Percentiles rank a stretch among this genome's conserved stretches.
These are phyloP conservation scores for Eucalyptus regnans DNA, from an alignment of 345 rosid species.

Conservation along the genomic window DNA sequence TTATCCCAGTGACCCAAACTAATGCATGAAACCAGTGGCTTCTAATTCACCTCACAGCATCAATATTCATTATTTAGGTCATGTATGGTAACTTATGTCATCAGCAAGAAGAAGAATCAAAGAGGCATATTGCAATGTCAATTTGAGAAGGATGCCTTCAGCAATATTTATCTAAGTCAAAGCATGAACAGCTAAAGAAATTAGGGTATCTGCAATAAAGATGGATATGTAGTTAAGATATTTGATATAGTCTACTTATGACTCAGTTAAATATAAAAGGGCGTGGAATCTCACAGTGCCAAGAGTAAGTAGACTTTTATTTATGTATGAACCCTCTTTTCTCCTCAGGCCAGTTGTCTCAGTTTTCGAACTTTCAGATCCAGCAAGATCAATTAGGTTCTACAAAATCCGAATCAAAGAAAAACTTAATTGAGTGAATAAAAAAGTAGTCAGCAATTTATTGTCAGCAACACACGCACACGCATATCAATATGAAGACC, in stretches of 20 bases:
- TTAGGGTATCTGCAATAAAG: not conserved
- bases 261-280: not conserved
- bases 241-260: not conserved
- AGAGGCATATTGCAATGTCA: not conserved
- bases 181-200: not conserved
- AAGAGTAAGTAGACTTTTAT: constrained; percentile 64
- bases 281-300: constrained; percentile 40
- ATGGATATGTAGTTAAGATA: not conserved
- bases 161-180: not conserved
- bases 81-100: not conserved
- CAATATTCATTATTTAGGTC: not conserved
- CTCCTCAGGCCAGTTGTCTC: constrained; percentile 68
- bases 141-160: not conserved
- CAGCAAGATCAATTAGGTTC: constrained; percentile 70
- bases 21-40: not conserved
- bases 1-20: not conserved
- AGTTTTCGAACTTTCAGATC: constrained; percentile 72
- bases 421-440: not conserved
- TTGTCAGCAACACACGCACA: not conserved
- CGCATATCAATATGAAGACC: not conserved
- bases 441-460: not conserved
- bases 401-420: constrained; percentile 4
- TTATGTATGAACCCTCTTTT: constrained; percentile 70
- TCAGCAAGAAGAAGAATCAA: not conserved
- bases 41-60: not conserved